Conservation (phyloP, 495 filamentous ascomycete species). For the Cercophora scortea region DNA sequence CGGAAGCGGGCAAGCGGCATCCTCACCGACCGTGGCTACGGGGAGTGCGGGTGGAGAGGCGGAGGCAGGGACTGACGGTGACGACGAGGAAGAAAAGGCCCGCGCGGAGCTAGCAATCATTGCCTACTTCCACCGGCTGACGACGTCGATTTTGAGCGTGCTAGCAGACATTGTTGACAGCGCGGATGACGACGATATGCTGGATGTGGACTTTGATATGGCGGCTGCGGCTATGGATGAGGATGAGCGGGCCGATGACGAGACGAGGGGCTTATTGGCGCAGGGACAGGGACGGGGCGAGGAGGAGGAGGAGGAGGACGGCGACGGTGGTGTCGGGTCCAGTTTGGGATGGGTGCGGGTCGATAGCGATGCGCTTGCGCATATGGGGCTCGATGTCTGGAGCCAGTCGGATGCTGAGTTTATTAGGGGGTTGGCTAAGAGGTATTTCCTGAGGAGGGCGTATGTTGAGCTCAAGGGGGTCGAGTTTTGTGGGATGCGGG, state of each 20-base stretch:
- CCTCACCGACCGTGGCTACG: conserved; percentile 17
- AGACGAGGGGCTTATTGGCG: conserved; percentile 17
- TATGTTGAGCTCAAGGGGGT: conserved; percentile 64
- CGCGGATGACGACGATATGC: conserved; percentile 42
- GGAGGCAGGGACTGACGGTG: not conserved
- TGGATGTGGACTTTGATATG: conserved; percentile 29
- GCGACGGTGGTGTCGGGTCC: conserved; percentile 14
- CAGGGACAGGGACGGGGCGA: not conserved
- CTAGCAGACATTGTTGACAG: conserved; percentile 62
- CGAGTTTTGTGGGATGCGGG: conserved; percentile 72
- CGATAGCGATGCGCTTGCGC: conserved; percentile 59
- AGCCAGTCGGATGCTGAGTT: conserved; percentile 70
- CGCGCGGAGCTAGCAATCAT: conserved; percentile 66
- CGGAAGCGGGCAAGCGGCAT: conserved; percentile 29
- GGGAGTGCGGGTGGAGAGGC: conserved; percentile 3
- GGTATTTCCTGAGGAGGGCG: conserved; percentile 67
- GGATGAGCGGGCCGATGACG: conserved; percentile 15
- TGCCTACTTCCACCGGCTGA: conserved; percentile 86
- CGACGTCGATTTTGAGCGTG: conserved; percentile 59
- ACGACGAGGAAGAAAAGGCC: conserved; percentile 23
- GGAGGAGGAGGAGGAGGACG: conserved; percentile 23
- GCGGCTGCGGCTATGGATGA: conserved; percentile 10
- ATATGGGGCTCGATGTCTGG: conserved; percentile 86
- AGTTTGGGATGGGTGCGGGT: conserved; percentile 41
- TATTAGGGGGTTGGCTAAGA: conserved; percentile 53